Percentiles rank a stretch among this genome's conserved stretches.
Evolutionary conservation across 2,329 filamentous ascomycete genomes (phyloP).

Genomic region (Ascosphaera acerosa): DNA sequence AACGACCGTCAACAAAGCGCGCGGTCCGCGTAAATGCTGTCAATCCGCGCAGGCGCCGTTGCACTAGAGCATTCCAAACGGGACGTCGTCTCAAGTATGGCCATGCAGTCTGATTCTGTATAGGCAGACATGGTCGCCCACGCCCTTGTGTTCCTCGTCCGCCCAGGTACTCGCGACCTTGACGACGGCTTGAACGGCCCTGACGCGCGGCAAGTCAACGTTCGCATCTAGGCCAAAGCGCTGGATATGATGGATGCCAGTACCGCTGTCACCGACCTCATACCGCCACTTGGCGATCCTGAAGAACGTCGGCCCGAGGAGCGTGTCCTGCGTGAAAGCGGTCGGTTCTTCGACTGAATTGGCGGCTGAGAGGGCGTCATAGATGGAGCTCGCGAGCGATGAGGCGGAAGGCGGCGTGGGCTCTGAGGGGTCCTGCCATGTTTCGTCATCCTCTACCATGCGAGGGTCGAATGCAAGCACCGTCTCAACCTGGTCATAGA

Average conservation of each 20-base stretch:
- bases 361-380: conserved; percentile 10
- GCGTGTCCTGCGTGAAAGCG: conserved; percentile 14
- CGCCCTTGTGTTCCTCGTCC: conserved; percentile 19
- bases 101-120: conserved; percentile 23
- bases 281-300: conserved; percentile 18
- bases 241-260: conserved; percentile 14
- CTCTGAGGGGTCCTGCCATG: no score
- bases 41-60: no score
- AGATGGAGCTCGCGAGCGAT: conserved; percentile 1
- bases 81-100: conserved; percentile 8
- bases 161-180: conserved; percentile 9
- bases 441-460: conserved; percentile 1
- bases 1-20: no score
- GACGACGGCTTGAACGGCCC: conserved; percentile 17
- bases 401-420: background rate
- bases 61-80: no score
- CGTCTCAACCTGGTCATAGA: conserved; percentile 5
- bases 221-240: conserved; percentile 15
- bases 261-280: conserved; percentile 12
- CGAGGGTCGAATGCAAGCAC: background rate
- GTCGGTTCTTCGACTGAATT: conserved; percentile 11
- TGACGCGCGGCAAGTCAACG: conserved; percentile 13
- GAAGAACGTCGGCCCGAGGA: conserved; percentile 15
- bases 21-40: no score
- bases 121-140: conserved; percentile 17